Evolutionary conservation across 805 yeast genomes (phyloP), one percentile per base, ranked within the genome.

Genomic region (Cyberlindnera euphorbiae): DNA sequence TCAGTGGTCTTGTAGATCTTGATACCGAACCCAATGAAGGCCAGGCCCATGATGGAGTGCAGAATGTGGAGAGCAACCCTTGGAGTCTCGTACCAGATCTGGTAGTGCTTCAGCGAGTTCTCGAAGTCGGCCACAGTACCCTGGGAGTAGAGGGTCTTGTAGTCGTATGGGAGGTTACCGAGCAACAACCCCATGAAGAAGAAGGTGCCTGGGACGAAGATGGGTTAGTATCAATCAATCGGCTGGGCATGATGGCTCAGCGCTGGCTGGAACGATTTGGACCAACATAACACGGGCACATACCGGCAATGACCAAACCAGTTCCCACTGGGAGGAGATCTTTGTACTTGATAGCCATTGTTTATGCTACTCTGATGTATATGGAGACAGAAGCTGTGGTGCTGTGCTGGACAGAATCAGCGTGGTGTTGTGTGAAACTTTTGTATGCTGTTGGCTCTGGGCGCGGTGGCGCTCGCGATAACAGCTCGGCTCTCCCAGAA

Each of bases 1-100:
- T 82, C 90, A 30, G 74, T 58, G n/a, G 97, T 97, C 63, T 82
- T 82, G 66, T 81, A 87, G 38, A 90, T 71, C 66, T 87, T 87
- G 56, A 83, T 71, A 46, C 81, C 67, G 39, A 79, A 66, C 6
- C 96, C 96, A 32, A 75, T 29, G 38, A 87, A 67, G 4, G 95
- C 97, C 19, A 88, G 33, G 1, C 55, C 68, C 28, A 78, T 58
- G 34, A 83, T 75, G 22, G 54, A 62, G 49, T 85, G 94, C 50
- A 87, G 66, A 15, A 73, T 71, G 49, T 78, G 74, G 48, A 78
- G 72, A 17, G 84, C 65, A 62, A 62, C 38, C 37, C 59, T 44
- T 18, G 95, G 89, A 19, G 81, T 70, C 17, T 67, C 55, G n/a
- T 76, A 84, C 82, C 94, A 79, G 19, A 66, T 63, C 38, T 72